Conservation (phyloP, 345 rosid genomes). For the Linum trigynum region DNA sequence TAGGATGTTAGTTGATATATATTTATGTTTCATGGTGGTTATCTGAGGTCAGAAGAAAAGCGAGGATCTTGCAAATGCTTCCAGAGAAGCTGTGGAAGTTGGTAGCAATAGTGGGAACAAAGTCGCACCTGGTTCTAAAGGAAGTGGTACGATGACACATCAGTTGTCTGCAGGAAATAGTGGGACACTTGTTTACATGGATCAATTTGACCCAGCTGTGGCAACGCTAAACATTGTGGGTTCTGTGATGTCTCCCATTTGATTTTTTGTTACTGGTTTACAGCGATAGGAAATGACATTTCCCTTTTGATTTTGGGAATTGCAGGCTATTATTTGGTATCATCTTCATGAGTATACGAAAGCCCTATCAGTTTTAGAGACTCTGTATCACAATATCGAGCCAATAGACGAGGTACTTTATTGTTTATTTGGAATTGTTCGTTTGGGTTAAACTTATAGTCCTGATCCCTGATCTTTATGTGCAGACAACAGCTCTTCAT, state of each 20-base stretch:
- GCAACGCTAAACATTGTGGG: conserved; percentile 73
- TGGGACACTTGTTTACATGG: conserved; percentile 33
- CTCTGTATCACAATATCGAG: conserved; percentile 61
- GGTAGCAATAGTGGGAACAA: conserved; percentile 21
- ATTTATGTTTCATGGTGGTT: conserved; percentile 10
- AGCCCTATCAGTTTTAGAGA: conserved; percentile 67
- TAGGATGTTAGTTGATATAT: conserved; percentile 4
- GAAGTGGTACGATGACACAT: conserved; percentile 24
- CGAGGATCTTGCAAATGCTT: conserved; percentile 58
- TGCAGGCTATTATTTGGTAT: conserved; percentile 81
- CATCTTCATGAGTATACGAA: conserved; percentile 79
- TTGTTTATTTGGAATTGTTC: conserved; percentile 1
- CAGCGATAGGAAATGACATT: conserved; percentile 8
- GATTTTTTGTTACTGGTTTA: background rate
- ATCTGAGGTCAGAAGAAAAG: conserved; percentile 48
- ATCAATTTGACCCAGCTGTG: conserved; percentile 70
- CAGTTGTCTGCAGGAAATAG: conserved; percentile 32
- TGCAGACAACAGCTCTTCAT: conserved; percentile 80
- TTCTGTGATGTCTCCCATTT: conserved; percentile 7
- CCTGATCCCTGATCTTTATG: conserved; percentile 16
- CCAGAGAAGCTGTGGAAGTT: conserved; percentile 57
- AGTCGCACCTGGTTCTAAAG: conserved; percentile 42
- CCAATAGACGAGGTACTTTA: conserved; percentile 78
- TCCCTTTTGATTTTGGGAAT: conserved; percentile 18
- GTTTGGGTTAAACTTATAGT: background rate